Conservation (phyloP, 441 rosid species). For the Pelargonium myrrhifolium region DNA sequence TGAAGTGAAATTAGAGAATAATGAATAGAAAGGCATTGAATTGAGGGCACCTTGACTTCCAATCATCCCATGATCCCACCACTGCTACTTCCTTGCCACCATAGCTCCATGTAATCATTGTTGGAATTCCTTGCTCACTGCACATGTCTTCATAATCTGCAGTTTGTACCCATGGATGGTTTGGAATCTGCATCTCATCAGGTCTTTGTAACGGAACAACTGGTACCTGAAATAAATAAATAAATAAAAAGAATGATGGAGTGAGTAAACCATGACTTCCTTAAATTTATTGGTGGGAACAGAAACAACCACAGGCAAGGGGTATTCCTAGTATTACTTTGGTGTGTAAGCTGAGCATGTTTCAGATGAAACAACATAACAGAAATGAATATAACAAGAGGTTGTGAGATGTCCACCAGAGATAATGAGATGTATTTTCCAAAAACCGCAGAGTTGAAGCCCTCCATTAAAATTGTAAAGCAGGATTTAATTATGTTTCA, state of each 20-base stretch:
- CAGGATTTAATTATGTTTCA: background rate
- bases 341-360: no score
- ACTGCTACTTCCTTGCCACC: constrained; percentile 81
- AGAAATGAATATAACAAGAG: background rate
- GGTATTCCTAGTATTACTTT: no score
- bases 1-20: background rate
- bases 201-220: constrained; percentile 82
- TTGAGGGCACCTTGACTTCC: constrained; percentile 59
- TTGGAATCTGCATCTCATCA: constrained; percentile 74
- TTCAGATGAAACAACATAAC: background rate
- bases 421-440: no score
- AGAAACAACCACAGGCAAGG: no score
- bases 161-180: constrained; percentile 51
- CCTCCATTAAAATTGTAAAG: no score
- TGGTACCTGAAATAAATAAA: constrained; percentile 81
- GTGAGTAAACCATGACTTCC: background rate
- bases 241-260: no score
- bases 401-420: background rate
- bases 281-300: constrained; percentile 44
- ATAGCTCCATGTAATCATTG: constrained; percentile 86
- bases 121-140: constrained; percentile 75
- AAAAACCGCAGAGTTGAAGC: no score
- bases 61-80: constrained; percentile 96
- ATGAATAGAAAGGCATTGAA: background rate
- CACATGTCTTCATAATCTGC: constrained; percentile 47